Evolutionary conservation across 106 monocot species (phyloP).

Genomic region (Dendrobium catenatum): DNA sequence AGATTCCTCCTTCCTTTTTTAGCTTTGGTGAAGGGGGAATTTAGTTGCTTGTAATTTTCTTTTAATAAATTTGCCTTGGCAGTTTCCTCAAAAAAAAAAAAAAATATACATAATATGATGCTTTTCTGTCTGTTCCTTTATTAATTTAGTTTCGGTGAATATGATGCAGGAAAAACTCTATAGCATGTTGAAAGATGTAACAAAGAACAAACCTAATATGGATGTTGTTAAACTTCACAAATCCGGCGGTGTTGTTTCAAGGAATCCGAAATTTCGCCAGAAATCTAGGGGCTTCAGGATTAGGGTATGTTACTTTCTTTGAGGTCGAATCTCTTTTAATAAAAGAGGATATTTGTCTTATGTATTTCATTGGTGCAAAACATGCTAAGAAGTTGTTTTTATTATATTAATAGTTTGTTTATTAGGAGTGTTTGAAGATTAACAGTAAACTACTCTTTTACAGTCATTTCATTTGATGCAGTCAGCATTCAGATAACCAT

Average conservation of each 20-base stretch:
- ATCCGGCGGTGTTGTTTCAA: slow-evolving; percentile 90
- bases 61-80: too few relatives aligned
- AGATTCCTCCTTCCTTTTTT: too few relatives aligned
- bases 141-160: background rate
- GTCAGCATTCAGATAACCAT: background rate
- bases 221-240: slow-evolving; percentile 98
- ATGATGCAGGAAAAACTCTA: slow-evolving; percentile 75
- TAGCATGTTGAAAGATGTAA: slow-evolving; percentile 83
- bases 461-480: background rate
- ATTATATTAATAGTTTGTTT: background rate
- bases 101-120: background rate
- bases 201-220: slow-evolving; percentile 59
- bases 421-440: background rate
- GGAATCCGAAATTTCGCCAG: slow-evolving; percentile 72
- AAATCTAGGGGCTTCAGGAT: slow-evolving; percentile 62
- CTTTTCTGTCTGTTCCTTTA: background rate
- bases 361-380: background rate
- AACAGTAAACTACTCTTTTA: background rate
- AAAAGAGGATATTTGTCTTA: slow-evolving; percentile 2
- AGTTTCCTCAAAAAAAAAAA: too few relatives aligned
- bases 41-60: too few relatives aligned
- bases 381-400: background rate
- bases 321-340: background rate
- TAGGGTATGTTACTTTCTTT: slow-evolving; percentile 38
- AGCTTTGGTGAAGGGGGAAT: too few relatives aligned